A percentile compares a stretch with the other conserved stretches of the same genome.
phyloP scores from a whole-genome alignment of 352 stramenopile species.

The Globisporangium parvum region DNA sequence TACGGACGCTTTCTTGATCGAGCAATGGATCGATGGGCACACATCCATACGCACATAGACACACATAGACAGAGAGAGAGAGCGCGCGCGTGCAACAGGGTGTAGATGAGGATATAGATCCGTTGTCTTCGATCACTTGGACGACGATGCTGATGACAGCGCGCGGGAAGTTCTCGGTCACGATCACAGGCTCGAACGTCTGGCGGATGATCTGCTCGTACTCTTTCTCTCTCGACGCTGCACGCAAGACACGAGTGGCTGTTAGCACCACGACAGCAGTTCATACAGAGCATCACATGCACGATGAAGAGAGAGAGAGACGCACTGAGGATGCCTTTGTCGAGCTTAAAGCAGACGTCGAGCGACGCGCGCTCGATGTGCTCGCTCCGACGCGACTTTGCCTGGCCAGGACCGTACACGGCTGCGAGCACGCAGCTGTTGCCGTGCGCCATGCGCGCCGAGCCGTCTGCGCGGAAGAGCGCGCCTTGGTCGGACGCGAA shows the following conservation, averaged over 20 bases:
- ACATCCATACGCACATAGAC: background rate
- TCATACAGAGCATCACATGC: no score
- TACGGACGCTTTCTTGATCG: constrained; percentile 1
- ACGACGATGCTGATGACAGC: constrained; percentile 85
- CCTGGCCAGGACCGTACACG: constrained; percentile 70
- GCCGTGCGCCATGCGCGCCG: constrained; percentile 70
- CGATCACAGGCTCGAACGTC: constrained; percentile 65
- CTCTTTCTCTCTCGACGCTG: constrained; percentile 80
- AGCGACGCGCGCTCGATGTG: constrained; percentile 55
- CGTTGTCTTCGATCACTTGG: constrained; percentile 81
- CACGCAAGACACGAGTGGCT: background rate
- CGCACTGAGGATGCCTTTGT: constrained; percentile 68
- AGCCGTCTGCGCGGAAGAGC: constrained; percentile 75
- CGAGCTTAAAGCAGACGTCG: constrained; percentile 78
- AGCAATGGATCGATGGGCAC: background rate
- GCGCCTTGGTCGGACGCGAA: constrained; percentile 72
- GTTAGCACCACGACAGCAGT: no score
- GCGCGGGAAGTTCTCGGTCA: constrained; percentile 66
- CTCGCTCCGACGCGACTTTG: constrained; percentile 65
- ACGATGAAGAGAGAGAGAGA: no score
- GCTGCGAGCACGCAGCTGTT: constrained; percentile 67
- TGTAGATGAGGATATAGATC: constrained; percentile 49
- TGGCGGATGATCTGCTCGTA: constrained; percentile 78
- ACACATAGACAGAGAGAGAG: constrained; percentile 15
- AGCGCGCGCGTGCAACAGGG: no score